Base-by-base conservation (phyloP, 1,284 basidiomycete genomes). In the Agroathelia rolfsii region DNA sequence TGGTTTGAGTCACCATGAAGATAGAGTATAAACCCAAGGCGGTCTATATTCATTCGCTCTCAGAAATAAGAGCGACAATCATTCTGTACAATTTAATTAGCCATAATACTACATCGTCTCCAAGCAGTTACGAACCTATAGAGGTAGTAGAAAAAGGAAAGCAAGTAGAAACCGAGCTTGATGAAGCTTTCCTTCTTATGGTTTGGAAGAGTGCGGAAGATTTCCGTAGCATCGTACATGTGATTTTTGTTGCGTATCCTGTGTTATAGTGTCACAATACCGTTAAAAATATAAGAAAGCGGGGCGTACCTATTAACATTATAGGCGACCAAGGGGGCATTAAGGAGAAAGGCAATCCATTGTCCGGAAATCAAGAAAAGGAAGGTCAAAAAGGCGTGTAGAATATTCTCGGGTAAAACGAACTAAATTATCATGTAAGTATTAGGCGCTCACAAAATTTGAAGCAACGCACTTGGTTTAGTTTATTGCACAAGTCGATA, bases 211-310 rank as follows among this genome's bases (percentile, higher is more conserved):
- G 94, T 94, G 45, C 95, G 75, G 73, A 99, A 98, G 49, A 98
- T 98, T 60, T 98, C 95, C 19, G 95, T 98, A 34, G 94, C 94
- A 57, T 99, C 94, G 55, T 96, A 94, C 86, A 96, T 94, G 62
- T 97, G 93, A 51, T 85, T 85, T 52, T 92, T 92, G 57, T 81
- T 81, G 51, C 86, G 74, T 52, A 97, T 89, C 62, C 92, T 97
- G 54, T 20, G 34, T 7, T 8, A 17, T 19, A 24, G 18, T 18
- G 33, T 19, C 16, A 20, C 31, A 12, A 28, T 18, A 23, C 24
- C 19, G 30, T 40, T 14, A 38, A 23, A 37, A 24, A 32, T 5
- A 11, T 20, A 13, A 10, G 25, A 23, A 24, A 19, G 17, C 21
- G 22, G 39, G 1, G 66, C 83, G 54, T 51, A 87, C 90, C 97